Conservation (phyloP, 352 stramenopile species). For the Plasmopara halstedii region DNA sequence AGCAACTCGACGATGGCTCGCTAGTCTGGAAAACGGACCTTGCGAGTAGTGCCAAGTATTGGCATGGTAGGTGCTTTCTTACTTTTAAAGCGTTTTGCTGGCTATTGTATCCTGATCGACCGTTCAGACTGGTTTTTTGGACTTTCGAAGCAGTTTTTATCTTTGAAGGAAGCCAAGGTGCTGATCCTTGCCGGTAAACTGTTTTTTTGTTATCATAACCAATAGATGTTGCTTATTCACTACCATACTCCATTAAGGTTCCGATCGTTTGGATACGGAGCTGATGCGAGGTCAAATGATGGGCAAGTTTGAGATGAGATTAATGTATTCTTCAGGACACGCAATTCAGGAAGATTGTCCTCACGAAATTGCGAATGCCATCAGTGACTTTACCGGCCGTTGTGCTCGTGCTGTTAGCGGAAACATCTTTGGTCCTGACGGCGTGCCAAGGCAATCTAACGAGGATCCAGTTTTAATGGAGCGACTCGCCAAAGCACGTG, state of each 20-base stretch:
- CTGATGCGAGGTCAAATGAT: constrained; percentile 87
- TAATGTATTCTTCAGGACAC: constrained; percentile 85
- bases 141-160: constrained; percentile 82
- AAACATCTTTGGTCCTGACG: constrained; percentile 23
- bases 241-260: constrained; percentile 26
- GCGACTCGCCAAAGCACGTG: constrained; percentile 49
- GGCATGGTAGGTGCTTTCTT: constrained; percentile 37
- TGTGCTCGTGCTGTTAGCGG: constrained; percentile 35
- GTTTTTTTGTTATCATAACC: background rate
- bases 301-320: constrained; percentile 84
- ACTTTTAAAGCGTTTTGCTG: background rate
- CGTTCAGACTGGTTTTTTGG: constrained; percentile 72
- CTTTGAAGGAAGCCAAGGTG: constrained; percentile 67
- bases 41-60: constrained; percentile 62
- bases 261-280: constrained; percentile 80
- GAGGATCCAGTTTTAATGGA: constrained; percentile 36
- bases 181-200: constrained; percentile 65
- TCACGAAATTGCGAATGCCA: constrained; percentile 54
- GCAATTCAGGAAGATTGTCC: constrained; percentile 85
- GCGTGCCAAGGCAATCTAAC: constrained; percentile 20
- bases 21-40: constrained; percentile 76
- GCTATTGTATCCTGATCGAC: background rate
- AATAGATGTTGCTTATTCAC: background rate
- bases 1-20: constrained; percentile 33
- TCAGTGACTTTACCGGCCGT: constrained; percentile 56